Evolutionary conservation across 495 filamentous ascomycete species (phyloP).

Genomic region (Physcia stellaris): DNA sequence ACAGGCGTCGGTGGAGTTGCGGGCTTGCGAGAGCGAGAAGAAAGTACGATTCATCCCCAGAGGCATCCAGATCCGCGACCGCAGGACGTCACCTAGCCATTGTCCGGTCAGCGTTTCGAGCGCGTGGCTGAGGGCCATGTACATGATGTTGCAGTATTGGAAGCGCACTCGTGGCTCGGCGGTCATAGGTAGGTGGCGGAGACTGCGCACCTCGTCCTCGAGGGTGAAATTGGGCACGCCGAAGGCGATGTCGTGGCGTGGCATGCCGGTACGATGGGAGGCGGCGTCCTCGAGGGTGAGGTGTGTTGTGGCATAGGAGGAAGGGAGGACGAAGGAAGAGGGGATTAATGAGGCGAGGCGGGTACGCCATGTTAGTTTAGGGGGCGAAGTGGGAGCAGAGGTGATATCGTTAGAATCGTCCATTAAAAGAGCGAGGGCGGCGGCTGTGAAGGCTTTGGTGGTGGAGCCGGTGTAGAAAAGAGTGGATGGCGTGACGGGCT

Average conservation of each 20-base stretch:
- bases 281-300: slow-evolving; percentile 38
- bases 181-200: slow-evolving; percentile 30
- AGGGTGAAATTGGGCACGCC: slow-evolving; percentile 13
- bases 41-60: slow-evolving; percentile 37
- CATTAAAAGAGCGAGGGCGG: slow-evolving; percentile 32
- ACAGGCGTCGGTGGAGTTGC: slow-evolving; percentile 1
- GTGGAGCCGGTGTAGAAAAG: slow-evolving; percentile 34
- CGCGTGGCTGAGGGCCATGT: slow-evolving; percentile 26
- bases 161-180: slow-evolving; percentile 26
- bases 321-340: slow-evolving; percentile 38
- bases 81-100: slow-evolving; percentile 29
- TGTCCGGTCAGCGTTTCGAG: slow-evolving; percentile 28
- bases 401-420: too few relatives aligned
- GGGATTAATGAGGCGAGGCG: slow-evolving; percentile 34
- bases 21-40: slow-evolving; percentile 28
- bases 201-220: slow-evolving; percentile 21
- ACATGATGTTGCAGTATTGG: slow-evolving; percentile 43
- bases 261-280: slow-evolving; percentile 35
- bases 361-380: slow-evolving; percentile 37
- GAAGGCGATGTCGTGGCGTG: slow-evolving; percentile 28
- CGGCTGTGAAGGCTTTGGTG: slow-evolving; percentile 43
- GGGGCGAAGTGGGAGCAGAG: slow-evolving; percentile 14
- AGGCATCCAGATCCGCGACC: slow-evolving; percentile 30
- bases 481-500: slow-evolving; percentile 30
- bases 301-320: slow-evolving; percentile 29